A percentile compares a stretch with the other conserved stretches of the same genome.
Evolutionary conservation across 208 protist species (phyloP).

Genomic region (Spongospora subterranea): DNA sequence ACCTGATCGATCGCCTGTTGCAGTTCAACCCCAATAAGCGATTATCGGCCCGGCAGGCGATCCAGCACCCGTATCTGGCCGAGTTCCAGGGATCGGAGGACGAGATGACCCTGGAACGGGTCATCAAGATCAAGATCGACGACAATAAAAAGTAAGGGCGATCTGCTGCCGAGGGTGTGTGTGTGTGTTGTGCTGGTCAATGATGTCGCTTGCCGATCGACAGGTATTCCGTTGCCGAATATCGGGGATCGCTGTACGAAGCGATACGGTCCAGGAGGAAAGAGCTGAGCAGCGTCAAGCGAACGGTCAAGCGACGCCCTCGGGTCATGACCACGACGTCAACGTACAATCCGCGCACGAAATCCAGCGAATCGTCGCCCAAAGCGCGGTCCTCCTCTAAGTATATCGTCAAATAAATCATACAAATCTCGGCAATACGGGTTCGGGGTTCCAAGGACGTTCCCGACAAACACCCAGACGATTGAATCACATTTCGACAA

Average conservation of each 20-base stretch:
- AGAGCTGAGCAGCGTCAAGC: constrained; percentile 3
- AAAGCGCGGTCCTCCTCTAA: no score
- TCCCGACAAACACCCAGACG: no score
- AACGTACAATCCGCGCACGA: no score
- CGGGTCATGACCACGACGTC: no score
- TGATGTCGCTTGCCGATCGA: constrained; percentile 6
- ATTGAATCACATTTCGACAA: no score
- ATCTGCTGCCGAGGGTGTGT: constrained; percentile 7
- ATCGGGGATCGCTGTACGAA: constrained; percentile 48
- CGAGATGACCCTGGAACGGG: constrained; percentile 10
- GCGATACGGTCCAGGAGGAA: constrained; percentile 22
- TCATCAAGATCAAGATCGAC: constrained; percentile 64
- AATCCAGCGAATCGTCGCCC: no score
- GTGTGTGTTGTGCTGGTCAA: no score
- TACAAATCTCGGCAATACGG: no score
- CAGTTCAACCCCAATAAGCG: constrained; percentile 67
- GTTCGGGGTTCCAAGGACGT: no score
- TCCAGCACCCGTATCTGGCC: constrained; percentile 65
- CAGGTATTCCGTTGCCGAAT: constrained; percentile 21
- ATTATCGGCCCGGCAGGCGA: constrained; percentile 55
- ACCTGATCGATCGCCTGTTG: constrained; percentile 60
- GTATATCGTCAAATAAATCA: no score
- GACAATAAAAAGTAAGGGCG: constrained; percentile 62
- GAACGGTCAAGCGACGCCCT: background rate
- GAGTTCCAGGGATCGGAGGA: constrained; percentile 63